phyloP scores from a whole-genome alignment of 2,329 filamentous ascomycete species.

The Colletotrichum simmondsii region DNA sequence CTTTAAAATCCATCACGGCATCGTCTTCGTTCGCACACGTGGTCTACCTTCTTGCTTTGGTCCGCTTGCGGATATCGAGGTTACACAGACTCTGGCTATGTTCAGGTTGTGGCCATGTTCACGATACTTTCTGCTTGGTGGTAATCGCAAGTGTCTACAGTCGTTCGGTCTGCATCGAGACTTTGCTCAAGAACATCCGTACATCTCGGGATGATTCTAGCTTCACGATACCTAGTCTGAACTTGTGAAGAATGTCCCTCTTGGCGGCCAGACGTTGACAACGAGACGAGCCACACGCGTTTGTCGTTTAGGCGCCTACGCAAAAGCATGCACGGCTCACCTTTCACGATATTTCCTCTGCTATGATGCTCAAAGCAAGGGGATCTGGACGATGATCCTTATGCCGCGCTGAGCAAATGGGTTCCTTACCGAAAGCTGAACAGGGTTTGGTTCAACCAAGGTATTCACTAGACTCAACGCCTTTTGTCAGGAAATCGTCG shows the following conservation, averaged over 20 bases:
- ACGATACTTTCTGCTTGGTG: neutral
- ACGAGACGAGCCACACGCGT: neutral
- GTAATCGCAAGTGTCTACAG: neutral
- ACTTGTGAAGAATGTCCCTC: neutral
- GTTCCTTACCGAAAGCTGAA: neutral
- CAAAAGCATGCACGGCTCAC: neutral
- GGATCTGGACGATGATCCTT: neutral
- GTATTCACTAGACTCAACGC: neutral
- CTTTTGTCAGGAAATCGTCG: slow-evolving; percentile 5
- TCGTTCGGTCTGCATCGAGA: neutral
- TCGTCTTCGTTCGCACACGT: neutral
- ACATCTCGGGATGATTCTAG: neutral
- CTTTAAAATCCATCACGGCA: neutral
- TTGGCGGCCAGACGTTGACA: neutral
- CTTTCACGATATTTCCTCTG: neutral
- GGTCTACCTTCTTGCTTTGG: neutral
- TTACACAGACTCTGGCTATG: neutral
- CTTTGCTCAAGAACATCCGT: neutral
- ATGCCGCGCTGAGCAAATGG: neutral
- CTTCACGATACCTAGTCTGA: neutral
- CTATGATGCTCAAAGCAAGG: neutral
- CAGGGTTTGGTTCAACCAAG: neutral
- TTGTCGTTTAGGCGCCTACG: neutral
- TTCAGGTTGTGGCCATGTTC: neutral
- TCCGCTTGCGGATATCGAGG: neutral